Evolutionary conservation across 768 basidiomycete species (phyloP), one percentile per base, ranked within the genome.

Genomic region (Ramaria rubella): DNA sequence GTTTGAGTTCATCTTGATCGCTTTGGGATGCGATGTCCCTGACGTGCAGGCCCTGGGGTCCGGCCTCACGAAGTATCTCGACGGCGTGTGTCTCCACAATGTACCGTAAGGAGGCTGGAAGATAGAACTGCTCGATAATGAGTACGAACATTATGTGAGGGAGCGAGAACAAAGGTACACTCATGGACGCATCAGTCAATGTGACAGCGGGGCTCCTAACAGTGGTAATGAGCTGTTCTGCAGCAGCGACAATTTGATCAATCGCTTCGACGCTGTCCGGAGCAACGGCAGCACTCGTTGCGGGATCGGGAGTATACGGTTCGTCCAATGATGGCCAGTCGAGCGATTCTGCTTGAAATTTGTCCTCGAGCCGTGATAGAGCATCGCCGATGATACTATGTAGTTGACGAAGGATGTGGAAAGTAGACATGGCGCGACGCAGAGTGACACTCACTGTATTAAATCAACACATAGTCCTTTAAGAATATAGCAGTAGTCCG

Each of bases 131-230:
- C 9, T 21, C 45, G 59, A 55, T 23, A n/a, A 42, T 21, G 19
- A 49, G 38, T 44, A 49, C 30, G 30, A 23, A 15, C n/a, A 11
- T 38, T n/a, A 11, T 38, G 11, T 2, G 46, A 19, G 49, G 55
- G 55, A 48, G 49, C 23, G 29, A 48, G 17, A 11, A 73, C 84
- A 58, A 62, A 88, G n/a, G n/a, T n/a, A n/a, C 87, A 38, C 76
- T 79, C 82, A 87, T 85, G 15, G 75, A 69, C 2, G 85, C 85
- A 65, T 89, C 87, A 62, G 85, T 86, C 7, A 90, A 70, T 17
- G 80, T 78, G 29, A 86, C n/a, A n/a, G n/a, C n/a, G n/a, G n/a
- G n/a, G n/a, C n/a, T n/a, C n/a, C n/a, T n/a, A n/a, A n/a, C n/a
- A n/a, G n/a, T 17, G n/a, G n/a, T n/a, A n/a, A n/a, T n/a, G n/a